These are phyloP conservation scores for Didymella segeticola DNA, from an alignment of 2,329 filamentous ascomycete species.

Conservation along the genomic window DNA sequence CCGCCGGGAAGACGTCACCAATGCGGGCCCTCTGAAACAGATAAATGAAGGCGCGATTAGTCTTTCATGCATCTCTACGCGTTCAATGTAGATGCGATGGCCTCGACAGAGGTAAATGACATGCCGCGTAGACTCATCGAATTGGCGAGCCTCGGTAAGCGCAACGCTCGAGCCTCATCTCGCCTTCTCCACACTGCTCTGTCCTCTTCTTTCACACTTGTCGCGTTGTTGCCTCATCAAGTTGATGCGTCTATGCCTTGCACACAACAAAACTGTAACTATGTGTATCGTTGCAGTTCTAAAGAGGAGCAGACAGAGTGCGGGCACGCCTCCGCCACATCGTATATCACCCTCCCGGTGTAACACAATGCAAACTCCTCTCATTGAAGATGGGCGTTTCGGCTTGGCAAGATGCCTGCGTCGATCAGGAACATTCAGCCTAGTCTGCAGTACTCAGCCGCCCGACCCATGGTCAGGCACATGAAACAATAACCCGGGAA, in stretches of 20 bases:
- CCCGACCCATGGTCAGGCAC: conserved; percentile 6
- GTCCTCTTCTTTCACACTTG: not conserved
- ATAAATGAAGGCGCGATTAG: conserved; percentile 10
- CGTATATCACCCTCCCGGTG: not conserved
- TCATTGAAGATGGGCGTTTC: conserved; percentile 21
- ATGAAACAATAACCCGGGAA: conserved; percentile 22
- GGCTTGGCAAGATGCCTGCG: conserved; percentile 22
- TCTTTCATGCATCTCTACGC: conserved; percentile 7
- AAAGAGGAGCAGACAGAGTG: too few relatives aligned
- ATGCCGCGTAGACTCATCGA: not conserved
- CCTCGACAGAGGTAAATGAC: not conserved
- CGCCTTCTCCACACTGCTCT: conserved; percentile 6
- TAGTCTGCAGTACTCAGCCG: conserved; percentile 13
- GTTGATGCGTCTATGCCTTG: not conserved
- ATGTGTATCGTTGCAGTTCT: too few relatives aligned
- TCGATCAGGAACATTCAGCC: conserved; percentile 23
- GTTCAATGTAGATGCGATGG: not conserved
- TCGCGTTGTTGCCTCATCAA: conserved; percentile 1
- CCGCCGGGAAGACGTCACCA: conserved; percentile 6
- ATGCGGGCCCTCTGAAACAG: conserved; percentile 6
- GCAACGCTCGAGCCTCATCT: not conserved
- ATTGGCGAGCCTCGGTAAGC: not conserved
- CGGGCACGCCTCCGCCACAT: not conserved
- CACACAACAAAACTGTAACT: not conserved
- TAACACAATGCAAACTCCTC: conserved; percentile 3